phyloP scores from a whole-genome alignment of 108 stramenopile species.

The Nannochloropsis gaditana region DNA sequence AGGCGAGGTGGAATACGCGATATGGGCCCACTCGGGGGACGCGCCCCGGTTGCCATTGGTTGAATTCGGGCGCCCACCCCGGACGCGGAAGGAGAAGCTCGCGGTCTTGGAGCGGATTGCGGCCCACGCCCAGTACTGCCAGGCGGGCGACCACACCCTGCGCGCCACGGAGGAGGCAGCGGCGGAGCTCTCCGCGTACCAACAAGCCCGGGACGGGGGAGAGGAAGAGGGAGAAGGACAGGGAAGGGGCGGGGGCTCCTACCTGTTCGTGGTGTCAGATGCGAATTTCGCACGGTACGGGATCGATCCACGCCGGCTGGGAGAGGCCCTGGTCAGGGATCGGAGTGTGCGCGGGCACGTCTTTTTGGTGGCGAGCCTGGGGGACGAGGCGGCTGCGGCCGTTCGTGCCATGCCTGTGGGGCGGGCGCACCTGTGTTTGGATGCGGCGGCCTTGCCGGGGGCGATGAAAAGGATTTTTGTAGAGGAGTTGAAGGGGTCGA shows the following conservation, averaged over 20 bases:
- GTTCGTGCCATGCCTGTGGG: constrained; percentile 34
- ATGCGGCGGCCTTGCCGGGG: constrained; percentile 25
- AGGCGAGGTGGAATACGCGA: constrained; percentile 23
- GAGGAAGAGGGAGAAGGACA: constrained; percentile 31
- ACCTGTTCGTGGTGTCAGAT: constrained; percentile 71
- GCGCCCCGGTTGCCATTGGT: not conserved
- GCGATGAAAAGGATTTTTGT: constrained; percentile 35
- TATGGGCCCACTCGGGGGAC: constrained; percentile 5
- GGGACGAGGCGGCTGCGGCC: constrained; percentile 32
- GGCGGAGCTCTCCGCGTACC: constrained; percentile 44
- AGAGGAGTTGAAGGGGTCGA: constrained; percentile 2
- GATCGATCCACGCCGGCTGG: constrained; percentile 54
- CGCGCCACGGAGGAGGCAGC: constrained; percentile 67
- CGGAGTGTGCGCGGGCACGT: constrained; percentile 26
- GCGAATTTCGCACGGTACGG: constrained; percentile 77
- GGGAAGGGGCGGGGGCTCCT: not conserved
- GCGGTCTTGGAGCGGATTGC: constrained; percentile 68
- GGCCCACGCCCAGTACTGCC: constrained; percentile 80
- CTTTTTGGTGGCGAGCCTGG: constrained; percentile 32
- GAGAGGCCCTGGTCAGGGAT: not conserved
- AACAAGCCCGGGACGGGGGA: constrained; percentile 31
- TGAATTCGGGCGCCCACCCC: not conserved
- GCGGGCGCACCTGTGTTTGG: constrained; percentile 33
- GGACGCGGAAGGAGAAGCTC: constrained; percentile 34
- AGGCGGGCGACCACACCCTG: constrained; percentile 70